Conservation (phyloP, 768 basidiomycete species). For the Boletus sp. region DNA sequence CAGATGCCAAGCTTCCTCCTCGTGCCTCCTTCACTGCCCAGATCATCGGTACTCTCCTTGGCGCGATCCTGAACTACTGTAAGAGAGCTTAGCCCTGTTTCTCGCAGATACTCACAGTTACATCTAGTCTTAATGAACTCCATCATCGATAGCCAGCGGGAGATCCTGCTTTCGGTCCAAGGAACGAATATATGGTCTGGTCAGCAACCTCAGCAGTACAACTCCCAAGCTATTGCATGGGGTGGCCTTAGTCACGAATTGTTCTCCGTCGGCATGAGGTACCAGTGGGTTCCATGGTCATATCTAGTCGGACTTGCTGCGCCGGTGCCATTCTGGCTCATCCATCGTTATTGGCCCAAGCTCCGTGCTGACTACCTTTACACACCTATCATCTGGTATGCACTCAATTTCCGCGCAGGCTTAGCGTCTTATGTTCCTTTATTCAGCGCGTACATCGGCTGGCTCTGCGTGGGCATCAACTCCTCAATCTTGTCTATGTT, state of each 20-base stretch:
- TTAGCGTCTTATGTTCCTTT: background rate
- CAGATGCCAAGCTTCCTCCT: constrained; percentile 56
- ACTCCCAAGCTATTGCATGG: constrained; percentile 38
- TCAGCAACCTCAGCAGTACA: constrained; percentile 30
- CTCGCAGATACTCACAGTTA: background rate
- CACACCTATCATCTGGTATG: constrained; percentile 30
- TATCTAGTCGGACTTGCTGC: constrained; percentile 33
- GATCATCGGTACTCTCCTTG: constrained; percentile 54
- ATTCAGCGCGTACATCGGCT: constrained; percentile 18
- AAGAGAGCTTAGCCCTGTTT: background rate
- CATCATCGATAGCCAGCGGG: constrained; percentile 50
- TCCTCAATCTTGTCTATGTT: constrained; percentile 21
- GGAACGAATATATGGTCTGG: constrained; percentile 44
- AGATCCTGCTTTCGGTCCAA: constrained; percentile 51
- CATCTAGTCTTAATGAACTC: constrained; percentile 57
- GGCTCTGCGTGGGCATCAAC: constrained; percentile 28
- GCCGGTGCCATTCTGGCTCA: constrained; percentile 43
- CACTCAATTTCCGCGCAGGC: background rate
- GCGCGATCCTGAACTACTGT: constrained; percentile 47
- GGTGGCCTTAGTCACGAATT: constrained; percentile 38
- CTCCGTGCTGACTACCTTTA: constrained; percentile 28
- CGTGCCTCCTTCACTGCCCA: constrained; percentile 63
- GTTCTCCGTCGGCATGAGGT: constrained; percentile 30
- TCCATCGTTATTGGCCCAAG: constrained; percentile 36
- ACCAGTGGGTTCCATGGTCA: constrained; percentile 42